Percentiles rank a stretch among this genome's conserved stretches.
These are phyloP conservation scores for Luzula sylvatica DNA, from an alignment of 176 grass and related monocot genomes.

Conservation along the genomic window DNA sequence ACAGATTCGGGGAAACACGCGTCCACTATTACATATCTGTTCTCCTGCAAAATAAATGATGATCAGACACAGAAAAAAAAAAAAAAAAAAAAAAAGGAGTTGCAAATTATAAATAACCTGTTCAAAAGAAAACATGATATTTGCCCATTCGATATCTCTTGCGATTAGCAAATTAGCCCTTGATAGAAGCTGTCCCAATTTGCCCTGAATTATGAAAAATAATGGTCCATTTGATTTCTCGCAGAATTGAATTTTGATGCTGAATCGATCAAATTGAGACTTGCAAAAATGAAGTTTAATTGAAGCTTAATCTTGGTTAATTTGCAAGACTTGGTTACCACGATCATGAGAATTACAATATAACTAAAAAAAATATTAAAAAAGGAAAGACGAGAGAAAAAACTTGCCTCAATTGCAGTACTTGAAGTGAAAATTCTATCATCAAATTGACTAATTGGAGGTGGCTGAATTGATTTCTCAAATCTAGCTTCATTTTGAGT, in stretches of 20 bases:
- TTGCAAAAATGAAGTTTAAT: no score
- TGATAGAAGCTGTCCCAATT: constrained; percentile 49
- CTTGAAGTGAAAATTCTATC: no score
- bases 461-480: no score
- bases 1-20: constrained; percentile 54
- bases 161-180: constrained; percentile 74
- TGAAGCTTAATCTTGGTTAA: no score
- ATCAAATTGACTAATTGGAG: no score
- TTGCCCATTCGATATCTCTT: constrained; percentile 96
- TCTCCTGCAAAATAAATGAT: constrained; percentile 59
- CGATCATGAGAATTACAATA: no score
- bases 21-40: constrained; percentile 86
- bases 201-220: constrained; percentile 30
- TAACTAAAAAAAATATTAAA: no score
- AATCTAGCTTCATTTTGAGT: neutral
- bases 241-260: no score
- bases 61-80: constrained; percentile 6
- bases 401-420: no score
- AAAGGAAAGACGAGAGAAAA: no score
- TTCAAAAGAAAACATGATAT: constrained; percentile 78
- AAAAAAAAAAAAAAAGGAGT: neutral
- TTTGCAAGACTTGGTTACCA: no score
- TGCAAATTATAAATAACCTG: constrained; percentile 46
- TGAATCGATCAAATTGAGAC: no score
- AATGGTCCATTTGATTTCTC: neutral